These are phyloP conservation scores for Penicillium aurantiogriseum DNA, from an alignment of 2,329 filamentous ascomycete genomes.

Conservation along the genomic window DNA sequence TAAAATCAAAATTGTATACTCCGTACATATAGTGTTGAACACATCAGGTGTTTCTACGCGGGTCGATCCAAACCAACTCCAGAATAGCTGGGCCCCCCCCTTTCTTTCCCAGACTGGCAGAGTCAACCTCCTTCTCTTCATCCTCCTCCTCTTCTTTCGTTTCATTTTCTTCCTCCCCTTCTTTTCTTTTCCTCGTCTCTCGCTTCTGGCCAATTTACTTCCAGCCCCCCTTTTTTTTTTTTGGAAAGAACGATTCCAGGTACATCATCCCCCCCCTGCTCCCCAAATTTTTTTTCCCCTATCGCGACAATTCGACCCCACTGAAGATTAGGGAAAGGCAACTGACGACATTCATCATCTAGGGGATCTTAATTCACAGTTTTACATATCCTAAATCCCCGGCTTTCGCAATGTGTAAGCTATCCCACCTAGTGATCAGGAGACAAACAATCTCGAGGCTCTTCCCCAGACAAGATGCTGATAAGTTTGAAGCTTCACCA, in stretches of 20 bases:
- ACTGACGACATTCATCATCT: constrained; percentile 21
- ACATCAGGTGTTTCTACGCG: constrained; percentile 11
- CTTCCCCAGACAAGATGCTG: constrained; percentile 17
- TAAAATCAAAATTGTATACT: not conserved
- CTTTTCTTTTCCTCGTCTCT: constrained; percentile 23
- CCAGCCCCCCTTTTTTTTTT: constrained; percentile 17
- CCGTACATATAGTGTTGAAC: not conserved
- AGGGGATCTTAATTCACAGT: constrained; percentile 30
- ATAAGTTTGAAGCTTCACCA: constrained; percentile 36
- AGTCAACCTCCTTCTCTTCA: constrained; percentile 24
- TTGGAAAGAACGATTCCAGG: constrained; percentile 10
- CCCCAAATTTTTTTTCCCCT: constrained; percentile 13
- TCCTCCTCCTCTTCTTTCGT: constrained; percentile 21
- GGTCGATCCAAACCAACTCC: constrained; percentile 24
- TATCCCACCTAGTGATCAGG: constrained; percentile 1
- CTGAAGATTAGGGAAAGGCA: constrained; percentile 1
- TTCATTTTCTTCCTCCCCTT: constrained; percentile 23
- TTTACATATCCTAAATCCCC: constrained; percentile 23
- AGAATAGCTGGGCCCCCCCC: constrained; percentile 29
- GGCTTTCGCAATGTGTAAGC: constrained; percentile 43
- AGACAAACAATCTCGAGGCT: not conserved
- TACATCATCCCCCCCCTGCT: constrained; percentile 15
- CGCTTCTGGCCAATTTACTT: constrained; percentile 17
- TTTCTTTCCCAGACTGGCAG: constrained; percentile 32
- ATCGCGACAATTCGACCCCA: constrained; percentile 13